Base-by-base conservation (phyloP, 106 monocot genomes). In the Ottelia alismoides region DNA sequence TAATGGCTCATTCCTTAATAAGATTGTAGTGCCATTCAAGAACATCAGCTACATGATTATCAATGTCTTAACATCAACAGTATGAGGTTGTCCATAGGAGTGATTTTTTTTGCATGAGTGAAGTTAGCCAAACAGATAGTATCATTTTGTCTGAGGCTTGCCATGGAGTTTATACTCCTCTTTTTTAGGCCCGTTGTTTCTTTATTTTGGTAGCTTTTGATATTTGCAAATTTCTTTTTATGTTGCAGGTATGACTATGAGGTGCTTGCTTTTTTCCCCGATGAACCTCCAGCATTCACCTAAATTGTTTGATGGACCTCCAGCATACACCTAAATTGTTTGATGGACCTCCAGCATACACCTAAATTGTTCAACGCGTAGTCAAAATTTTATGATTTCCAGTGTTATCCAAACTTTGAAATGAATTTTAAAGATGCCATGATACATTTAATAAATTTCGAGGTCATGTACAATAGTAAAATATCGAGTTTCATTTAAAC, bases 201-300 rank as follows among this genome's bases (percentile, higher is more conserved):
- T 19, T n/a, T n/a, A n/a, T n/a, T n/a, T n/a, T n/a, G n/a, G n/a
- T n/a, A n/a, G n/a, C n/a, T n/a, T n/a, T n/a, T n/a, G n/a, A 18
- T 49, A 28, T 48, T 77, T 63, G 63, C 48, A 58, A 43, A 22
- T 10, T n/a, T 58, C 6, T 53, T 40, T 51, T 6, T 29, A 31
- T 65, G 20, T 17, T 57, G 69, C 56, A 92, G 88, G 60, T 94
- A 78, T 69, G 93, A 94, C 43, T 88, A 94, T 66, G 93, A 94
- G 93, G 88, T 88, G 45, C 23, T 35, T 18, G 70, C 49, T 24
- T 48, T 57, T 57, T 60, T 49, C 16, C 27, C 31, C 22, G 22
- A 63, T 18, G 24, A 25, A 29, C 51, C 26, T 32, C 18, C 29
- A 3, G 22, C n/a, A 46, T 53, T 32, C 14, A 23, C 25, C 12